A percentile compares a stretch with the other conserved stretches of the same genome.
Evolutionary conservation across 1,284 basidiomycete species (phyloP).

Genomic region (Microbotryum silenes-acaulis): DNA sequence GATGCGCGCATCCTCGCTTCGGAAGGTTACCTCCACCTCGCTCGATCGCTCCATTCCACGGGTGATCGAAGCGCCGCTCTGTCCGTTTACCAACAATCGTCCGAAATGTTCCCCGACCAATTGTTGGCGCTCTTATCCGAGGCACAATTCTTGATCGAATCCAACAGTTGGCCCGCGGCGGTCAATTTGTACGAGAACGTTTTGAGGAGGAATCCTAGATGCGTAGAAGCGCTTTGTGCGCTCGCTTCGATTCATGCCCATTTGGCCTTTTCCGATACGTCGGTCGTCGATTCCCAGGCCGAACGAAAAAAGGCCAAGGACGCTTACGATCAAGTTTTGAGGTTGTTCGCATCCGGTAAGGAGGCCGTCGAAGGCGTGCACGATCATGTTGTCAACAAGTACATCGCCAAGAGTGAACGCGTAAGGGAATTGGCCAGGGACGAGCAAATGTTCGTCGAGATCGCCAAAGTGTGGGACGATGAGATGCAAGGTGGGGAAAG

Average conservation of each 20-base stretch:
- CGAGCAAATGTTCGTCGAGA: conserved; percentile 73
- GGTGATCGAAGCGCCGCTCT: conserved; percentile 46
- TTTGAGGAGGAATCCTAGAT: conserved; percentile 43
- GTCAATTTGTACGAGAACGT: conserved; percentile 80
- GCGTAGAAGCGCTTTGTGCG: conserved; percentile 72
- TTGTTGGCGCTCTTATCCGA: conserved; percentile 70
- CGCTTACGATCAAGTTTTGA: conserved; percentile 66
- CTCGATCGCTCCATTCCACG: conserved; percentile 65
- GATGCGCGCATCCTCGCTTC: conserved; percentile 70
- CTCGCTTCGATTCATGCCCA: conserved; percentile 76
- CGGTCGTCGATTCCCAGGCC: conserved; percentile 51
- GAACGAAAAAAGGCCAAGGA: conserved; percentile 69
- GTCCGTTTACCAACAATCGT: conserved; percentile 65
- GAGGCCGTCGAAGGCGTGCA: conserved; percentile 22
- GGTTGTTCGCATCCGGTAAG: conserved; percentile 50
- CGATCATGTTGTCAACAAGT: neutral
- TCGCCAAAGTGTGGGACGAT: conserved; percentile 76
- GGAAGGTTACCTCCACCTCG: conserved; percentile 70
- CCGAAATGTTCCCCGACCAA: conserved; percentile 64
- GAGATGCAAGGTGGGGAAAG: conserved; percentile 58
- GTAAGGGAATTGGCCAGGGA: conserved; percentile 55
- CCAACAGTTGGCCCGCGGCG: conserved; percentile 49
- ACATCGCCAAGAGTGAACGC: conserved; percentile 23
- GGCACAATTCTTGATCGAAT: conserved; percentile 50
- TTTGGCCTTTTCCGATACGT: conserved; percentile 37